Conservation (phyloP, 2,329 filamentous ascomycete genomes). For the Lecanosticta acicola region DNA sequence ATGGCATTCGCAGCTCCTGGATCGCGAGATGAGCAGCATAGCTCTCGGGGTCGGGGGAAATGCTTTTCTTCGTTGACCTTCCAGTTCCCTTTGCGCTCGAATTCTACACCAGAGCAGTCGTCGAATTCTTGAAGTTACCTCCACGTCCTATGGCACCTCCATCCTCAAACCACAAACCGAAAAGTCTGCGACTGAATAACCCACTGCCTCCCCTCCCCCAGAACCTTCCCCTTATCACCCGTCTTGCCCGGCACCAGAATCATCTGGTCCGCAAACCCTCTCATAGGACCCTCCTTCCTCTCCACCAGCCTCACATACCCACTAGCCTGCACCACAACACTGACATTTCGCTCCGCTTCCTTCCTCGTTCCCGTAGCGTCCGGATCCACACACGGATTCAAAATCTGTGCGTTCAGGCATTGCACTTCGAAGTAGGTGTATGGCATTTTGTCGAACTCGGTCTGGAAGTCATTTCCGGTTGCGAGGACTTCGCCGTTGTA, state of each 20-base stretch:
- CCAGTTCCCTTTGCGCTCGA: too few species aligned
- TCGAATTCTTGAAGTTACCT: not conserved
- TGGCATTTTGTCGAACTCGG: constrained; percentile 58
- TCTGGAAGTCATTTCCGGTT: constrained; percentile 60
- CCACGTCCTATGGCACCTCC: not conserved
- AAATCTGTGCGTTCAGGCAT: constrained; percentile 68
- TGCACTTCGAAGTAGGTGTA: constrained; percentile 65
- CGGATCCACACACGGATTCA: constrained; percentile 53
- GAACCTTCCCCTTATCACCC: constrained; percentile 10
- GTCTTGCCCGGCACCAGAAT: constrained; percentile 61
- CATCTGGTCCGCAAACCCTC: constrained; percentile 73
- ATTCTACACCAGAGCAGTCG: too few species aligned
- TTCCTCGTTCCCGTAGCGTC: constrained; percentile 27
- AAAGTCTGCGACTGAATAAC: constrained; percentile 41
- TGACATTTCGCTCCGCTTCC: constrained; percentile 54
- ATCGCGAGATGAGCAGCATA: too few species aligned
- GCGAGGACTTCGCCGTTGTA: constrained; percentile 69
- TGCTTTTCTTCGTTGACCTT: too few species aligned
- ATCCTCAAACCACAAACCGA: constrained; percentile 37
- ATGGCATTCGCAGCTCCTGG: too few species aligned
- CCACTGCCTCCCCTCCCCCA: constrained; percentile 31
- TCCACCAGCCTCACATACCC: constrained; percentile 65
- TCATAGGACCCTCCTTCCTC: constrained; percentile 54
- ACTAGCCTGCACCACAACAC: constrained; percentile 66
- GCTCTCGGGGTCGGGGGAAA: too few species aligned